Base-by-base conservation (phyloP, 148 eudicot species). In the Pharnaceum exiguum region DNA sequence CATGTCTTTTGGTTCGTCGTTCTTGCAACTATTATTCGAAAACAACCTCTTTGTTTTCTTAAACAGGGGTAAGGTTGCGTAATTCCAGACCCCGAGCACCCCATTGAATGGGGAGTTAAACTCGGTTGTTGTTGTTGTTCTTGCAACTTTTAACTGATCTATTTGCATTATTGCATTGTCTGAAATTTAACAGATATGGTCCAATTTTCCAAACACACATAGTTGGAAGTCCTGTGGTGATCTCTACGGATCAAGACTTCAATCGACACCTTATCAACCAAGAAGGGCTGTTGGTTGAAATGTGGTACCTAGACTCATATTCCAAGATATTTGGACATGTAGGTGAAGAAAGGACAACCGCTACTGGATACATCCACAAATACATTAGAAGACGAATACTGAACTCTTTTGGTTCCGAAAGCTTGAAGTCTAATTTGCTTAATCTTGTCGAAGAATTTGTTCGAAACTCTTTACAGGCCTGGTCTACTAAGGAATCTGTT, bases 231-330 rank as follows among this genome's bases (percentile, higher is more conserved):
- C 74, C 85, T 1, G 71, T 80, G 40, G 78, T 80, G 47, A 57
- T 80, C 31, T 76, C 85, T 10, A 67, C 85, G 2, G 85, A 80
- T 43, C 73, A 50, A 5, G 31, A 28, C 2, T 72, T 80, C 51
- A 80, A 80, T 51, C 51, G 43, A 9, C 71, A 70, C 61, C 44
- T 80, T 21, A 63, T 80, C 8, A 68, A 76, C 18, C 84, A 80
- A 76, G 84, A 80, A 61, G 85, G 85, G 8, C 62, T 39, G 50
- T 27, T 70, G 4, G 81, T 71, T 5, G 85, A 80, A 39, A 62
- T 76, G 40, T 77, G 76, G 79, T 80, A 80, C 58, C 61, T 77
- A 43, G 77, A 73, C 66, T 70, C 81, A 46, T 80, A 76, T 27
- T 65, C 75, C 21, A 68, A 80, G 54, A 56, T 80, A 3, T 80